phyloP scores from a whole-genome alignment of 805 yeast species.

The Wilhelminamyces savonicus region DNA sequence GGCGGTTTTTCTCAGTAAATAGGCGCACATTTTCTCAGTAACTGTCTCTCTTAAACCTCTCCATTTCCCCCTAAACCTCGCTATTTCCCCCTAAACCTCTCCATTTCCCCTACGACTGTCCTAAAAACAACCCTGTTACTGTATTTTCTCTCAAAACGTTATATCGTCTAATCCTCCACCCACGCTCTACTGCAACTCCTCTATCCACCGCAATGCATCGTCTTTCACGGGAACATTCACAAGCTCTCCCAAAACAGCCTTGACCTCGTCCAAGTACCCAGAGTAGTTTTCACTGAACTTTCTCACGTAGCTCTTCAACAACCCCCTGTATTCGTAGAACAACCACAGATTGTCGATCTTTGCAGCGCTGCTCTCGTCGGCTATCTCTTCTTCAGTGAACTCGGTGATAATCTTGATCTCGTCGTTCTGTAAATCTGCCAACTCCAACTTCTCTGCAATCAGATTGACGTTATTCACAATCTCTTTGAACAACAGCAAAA shows the following conservation, averaged over 20 bases:
- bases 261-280: slow-evolving; percentile 8
- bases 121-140: too few relatives aligned
- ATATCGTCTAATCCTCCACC: too few relatives aligned
- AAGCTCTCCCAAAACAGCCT: slow-evolving; percentile 10
- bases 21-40: too few relatives aligned
- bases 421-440: slow-evolving; percentile 5
- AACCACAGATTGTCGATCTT: slow-evolving; percentile 35
- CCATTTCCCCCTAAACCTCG: too few relatives aligned
- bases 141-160: too few relatives aligned
- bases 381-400: slow-evolving; percentile 18
- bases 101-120: too few relatives aligned
- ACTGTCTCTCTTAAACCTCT: too few relatives aligned
- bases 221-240: slow-evolving; percentile 15
- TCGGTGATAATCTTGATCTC: slow-evolving; percentile 20
- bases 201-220: slow-evolving; percentile 15
- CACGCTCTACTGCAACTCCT: too few relatives aligned
- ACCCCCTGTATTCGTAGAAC: slow-evolving; percentile 35
- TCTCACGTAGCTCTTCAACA: slow-evolving; percentile 33
- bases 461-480: slow-evolving; percentile 27
- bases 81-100: too few relatives aligned
- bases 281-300: slow-evolving; percentile 13
- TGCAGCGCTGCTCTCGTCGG: slow-evolving; percentile 14
- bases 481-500: slow-evolving; percentile 14
- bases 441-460: slow-evolving; percentile 11
- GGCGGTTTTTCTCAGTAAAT: too few relatives aligned